Evolutionary conservation across 306 rosid species (phyloP), one percentile per base, ranked within the genome.

Genomic region (Lablab purpureus): DNA sequence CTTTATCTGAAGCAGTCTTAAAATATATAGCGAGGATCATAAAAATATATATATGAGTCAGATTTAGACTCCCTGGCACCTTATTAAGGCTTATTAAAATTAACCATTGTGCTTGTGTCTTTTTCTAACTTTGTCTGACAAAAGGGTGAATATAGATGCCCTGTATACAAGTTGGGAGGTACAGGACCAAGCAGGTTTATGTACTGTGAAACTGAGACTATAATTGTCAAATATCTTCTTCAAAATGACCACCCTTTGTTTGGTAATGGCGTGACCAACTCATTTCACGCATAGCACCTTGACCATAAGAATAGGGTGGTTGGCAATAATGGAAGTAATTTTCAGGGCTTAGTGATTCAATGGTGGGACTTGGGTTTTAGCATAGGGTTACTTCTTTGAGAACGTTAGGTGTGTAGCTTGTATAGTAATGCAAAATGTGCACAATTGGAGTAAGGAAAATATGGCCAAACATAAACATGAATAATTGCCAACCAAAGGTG

Each of bases 121-220:
- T 68, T 76, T 74, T 67, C 78, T 58, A 76, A 67, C 71, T 64
- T 51, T 83, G 93, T 86, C 89, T 80, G 88, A 83, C 75, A 83
- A 54, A 56, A 79, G 87, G 89, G 81, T 78, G 90, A 89, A 83
- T 27, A 21, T 63, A 23, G 50, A 25, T 75, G 77, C 80, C 74
- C 50, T 77, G 79, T 19, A 63, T 67, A 40, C 81, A 34, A 69
- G 76, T 73, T 77, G 81, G 87, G 83, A 71, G 83, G 85, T 77
- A 68, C 80, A 83, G 25, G 47, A 59, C 71, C 62, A 50, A 67
- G 36, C 74, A 10, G 73, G 67, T 73, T 77, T 67, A 40, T 77
- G 55, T 10, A 72, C 37, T 45, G 17, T 45, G 40, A 45, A 27
- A 18, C 7, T 30, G 41, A 37, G 49, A 75, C 66, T 75, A 55